Conservation (phyloP, 306 rosid species). For the Trifolium repens region DNA sequence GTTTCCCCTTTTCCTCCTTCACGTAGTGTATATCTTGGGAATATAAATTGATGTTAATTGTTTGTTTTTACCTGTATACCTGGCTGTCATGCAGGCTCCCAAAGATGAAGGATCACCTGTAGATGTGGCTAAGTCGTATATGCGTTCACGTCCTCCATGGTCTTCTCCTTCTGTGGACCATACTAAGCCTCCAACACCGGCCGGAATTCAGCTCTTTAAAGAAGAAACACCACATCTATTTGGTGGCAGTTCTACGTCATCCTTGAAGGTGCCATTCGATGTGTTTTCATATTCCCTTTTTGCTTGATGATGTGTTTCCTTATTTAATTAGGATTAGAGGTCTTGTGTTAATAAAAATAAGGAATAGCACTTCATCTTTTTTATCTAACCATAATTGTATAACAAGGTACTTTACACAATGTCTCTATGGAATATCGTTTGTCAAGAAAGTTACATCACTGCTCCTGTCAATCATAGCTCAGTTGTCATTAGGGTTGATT, state of each 20-base stretch:
- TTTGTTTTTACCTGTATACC: slow-evolving; percentile 29
- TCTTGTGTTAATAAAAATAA: neutral
- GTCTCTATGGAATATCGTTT: slow-evolving; percentile 23
- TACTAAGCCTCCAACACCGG: slow-evolving; percentile 56
- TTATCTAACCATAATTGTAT: slow-evolving; percentile 9
- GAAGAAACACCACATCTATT: slow-evolving; percentile 70
- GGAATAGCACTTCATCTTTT: neutral
- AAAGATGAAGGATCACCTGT: slow-evolving; percentile 85
- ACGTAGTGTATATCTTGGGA: slow-evolving; percentile 20
- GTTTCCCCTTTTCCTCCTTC: slow-evolving; percentile 15
- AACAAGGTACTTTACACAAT: slow-evolving; percentile 23
- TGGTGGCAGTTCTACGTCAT: slow-evolving; percentile 56
- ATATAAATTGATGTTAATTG: slow-evolving; percentile 10
- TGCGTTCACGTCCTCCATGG: slow-evolving; percentile 88
- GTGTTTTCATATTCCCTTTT: neutral
- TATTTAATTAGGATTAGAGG: neutral
- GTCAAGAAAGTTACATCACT: slow-evolving; percentile 25
- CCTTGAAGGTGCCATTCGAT: slow-evolving; percentile 69
- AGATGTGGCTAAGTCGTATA: slow-evolving; percentile 86
- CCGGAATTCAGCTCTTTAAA: slow-evolving; percentile 62
- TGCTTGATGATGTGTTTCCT: too few relatives aligned
- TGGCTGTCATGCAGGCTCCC: slow-evolving; percentile 58
- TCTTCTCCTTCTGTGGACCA: slow-evolving; percentile 74
- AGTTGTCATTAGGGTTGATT: slow-evolving; percentile 20
- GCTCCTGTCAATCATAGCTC: slow-evolving; percentile 21